Percentiles rank a stretch among this genome's conserved stretches.
These are phyloP conservation scores for Tilletia indica DNA, from an alignment of 1,284 basidiomycete species.

Conservation along the genomic window DNA sequence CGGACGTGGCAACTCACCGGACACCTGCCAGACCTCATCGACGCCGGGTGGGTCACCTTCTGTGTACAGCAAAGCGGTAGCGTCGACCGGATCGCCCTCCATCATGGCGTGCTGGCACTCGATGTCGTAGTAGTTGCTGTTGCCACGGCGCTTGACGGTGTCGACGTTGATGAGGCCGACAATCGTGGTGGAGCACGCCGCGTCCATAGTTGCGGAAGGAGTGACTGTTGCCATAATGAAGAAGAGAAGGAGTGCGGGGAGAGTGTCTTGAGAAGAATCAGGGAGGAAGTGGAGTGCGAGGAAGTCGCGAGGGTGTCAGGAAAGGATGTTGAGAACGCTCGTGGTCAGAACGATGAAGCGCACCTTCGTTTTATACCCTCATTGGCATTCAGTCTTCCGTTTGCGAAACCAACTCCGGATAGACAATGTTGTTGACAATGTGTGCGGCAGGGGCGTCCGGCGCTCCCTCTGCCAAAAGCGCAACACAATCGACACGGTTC, in stretches of 20 bases:
- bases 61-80: neutral
- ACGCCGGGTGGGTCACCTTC: neutral
- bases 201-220: neutral
- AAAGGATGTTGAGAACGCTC: neutral
- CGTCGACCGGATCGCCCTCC: neutral
- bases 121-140: neutral
- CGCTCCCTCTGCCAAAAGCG: neutral
- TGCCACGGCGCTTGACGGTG: neutral
- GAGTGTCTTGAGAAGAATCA: neutral
- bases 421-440: constrained; percentile 5
- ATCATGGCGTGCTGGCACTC: neutral
- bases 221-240: neutral
- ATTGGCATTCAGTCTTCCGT: neutral
- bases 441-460: neutral
- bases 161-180: neutral
- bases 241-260: neutral
- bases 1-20: neutral
- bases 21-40: neutral
- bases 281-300: neutral
- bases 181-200: neutral
- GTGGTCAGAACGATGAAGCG: neutral
- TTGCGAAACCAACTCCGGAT: neutral
- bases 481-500: neutral
- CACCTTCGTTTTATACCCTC: neutral
- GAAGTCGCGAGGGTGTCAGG: neutral